Conservation (phyloP, 2,329 filamentous ascomycete genomes). For the Claviceps digitariae region DNA sequence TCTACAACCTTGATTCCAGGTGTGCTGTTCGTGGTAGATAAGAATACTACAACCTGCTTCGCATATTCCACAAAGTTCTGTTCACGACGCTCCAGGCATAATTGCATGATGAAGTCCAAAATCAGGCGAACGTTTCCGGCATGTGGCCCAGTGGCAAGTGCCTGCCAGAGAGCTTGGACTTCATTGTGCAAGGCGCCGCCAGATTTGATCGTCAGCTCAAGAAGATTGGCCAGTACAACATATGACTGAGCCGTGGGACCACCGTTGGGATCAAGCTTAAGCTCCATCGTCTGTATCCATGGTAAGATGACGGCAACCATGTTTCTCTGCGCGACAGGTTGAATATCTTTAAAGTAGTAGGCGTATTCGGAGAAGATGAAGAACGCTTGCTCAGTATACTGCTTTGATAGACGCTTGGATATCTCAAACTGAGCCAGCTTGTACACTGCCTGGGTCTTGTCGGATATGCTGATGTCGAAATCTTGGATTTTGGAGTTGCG, state of each 20-base stretch:
- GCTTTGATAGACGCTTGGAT: slow-evolving; percentile 75
- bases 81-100: slow-evolving; percentile 86
- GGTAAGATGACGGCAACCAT: slow-evolving; percentile 89
- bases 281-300: slow-evolving; percentile 89
- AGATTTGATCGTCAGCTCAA: slow-evolving; percentile 91
- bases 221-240: slow-evolving; percentile 84
- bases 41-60: slow-evolving; percentile 94
- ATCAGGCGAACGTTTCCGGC: slow-evolving; percentile 89
- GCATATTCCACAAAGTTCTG: slow-evolving; percentile 98
- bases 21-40: slow-evolving; percentile 64
- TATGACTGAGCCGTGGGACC: slow-evolving; percentile 86
- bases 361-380: slow-evolving; percentile 94
- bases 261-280: slow-evolving; percentile 83
- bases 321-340: slow-evolving; percentile 74
- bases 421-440: slow-evolving; percentile 96
- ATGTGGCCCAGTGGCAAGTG: slow-evolving; percentile 82
- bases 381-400: slow-evolving; percentile 81
- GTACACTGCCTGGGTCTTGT: slow-evolving; percentile 96
- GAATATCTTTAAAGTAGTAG: slow-evolving; percentile 77
- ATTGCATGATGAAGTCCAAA: slow-evolving; percentile 87
- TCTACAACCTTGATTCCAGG: slow-evolving; percentile 85
- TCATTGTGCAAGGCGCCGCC: slow-evolving; percentile 85
- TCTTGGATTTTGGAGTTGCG: slow-evolving; percentile 86
- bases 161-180: slow-evolving; percentile 95
- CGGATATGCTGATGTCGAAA: slow-evolving; percentile 95